phyloP scores from a whole-genome alignment of 768 basidiomycete species.

The Russula olivacea region DNA sequence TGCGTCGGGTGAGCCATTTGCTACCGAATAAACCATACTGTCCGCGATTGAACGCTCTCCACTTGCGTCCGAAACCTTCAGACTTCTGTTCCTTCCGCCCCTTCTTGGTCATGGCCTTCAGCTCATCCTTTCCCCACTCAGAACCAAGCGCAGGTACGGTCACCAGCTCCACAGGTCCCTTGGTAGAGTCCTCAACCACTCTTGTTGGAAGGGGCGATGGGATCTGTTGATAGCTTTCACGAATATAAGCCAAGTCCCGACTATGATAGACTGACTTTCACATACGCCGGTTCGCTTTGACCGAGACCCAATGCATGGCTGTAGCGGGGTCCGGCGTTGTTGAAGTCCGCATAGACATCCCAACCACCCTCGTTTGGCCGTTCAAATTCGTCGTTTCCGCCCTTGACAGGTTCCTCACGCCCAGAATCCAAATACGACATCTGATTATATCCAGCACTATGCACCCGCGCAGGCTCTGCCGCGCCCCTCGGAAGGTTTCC shows the following conservation, averaged over 20 bases:
- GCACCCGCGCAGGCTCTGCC: slow-evolving; percentile 15
- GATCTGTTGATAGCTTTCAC: slow-evolving; percentile 24
- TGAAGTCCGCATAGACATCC: slow-evolving; percentile 88
- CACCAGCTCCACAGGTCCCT: slow-evolving; percentile 72
- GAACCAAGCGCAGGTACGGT: slow-evolving; percentile 89
- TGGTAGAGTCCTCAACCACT: slow-evolving; percentile 36
- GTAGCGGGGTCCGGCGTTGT: slow-evolving; percentile 77
- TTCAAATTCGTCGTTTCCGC: slow-evolving; percentile 63
- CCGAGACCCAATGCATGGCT: slow-evolving; percentile 50
- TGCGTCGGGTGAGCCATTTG: slow-evolving; percentile 63
- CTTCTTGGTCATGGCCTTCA: slow-evolving; percentile 69
- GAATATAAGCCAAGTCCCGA: slow-evolving; percentile 3
- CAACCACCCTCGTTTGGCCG: slow-evolving; percentile 46
- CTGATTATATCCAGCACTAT: slow-evolving; percentile 62
- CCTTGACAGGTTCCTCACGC: slow-evolving; percentile 71
- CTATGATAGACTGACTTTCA: slow-evolving; percentile 24
- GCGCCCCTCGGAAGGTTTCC: slow-evolving; percentile 32
- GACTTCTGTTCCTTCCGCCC: slow-evolving; percentile 58
- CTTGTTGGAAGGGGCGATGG: slow-evolving; percentile 25
- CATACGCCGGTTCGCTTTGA: slow-evolving; percentile 44
- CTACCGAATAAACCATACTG: slow-evolving; percentile 74
- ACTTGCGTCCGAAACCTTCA: slow-evolving; percentile 50
- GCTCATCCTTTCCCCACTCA: slow-evolving; percentile 80
- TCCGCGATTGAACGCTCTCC: slow-evolving; percentile 73
- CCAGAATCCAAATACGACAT: slow-evolving; percentile 63